Percentiles rank a stretch among this genome's conserved stretches.
Evolutionary conservation across 2,329 filamentous ascomycete genomes (phyloP).

Genomic region (Pestalotiopsis sp.): DNA sequence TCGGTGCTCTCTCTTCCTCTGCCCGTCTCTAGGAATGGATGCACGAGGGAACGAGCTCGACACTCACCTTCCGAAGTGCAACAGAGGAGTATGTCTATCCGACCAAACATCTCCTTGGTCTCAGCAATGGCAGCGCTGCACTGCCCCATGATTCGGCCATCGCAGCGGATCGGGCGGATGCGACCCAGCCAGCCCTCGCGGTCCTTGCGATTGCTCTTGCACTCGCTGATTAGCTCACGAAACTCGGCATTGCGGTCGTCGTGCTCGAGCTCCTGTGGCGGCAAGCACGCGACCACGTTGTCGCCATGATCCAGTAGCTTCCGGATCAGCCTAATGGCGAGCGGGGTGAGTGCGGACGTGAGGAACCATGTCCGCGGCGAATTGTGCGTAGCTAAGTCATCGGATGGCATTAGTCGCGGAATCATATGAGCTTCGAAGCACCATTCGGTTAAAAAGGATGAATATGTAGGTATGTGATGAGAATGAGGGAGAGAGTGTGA

Average conservation of each 20-base stretch:
- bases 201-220: constrained; percentile 63
- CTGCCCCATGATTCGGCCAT: constrained; percentile 65
- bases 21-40: neutral
- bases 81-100: constrained; percentile 87
- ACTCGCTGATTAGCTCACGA: constrained; percentile 74
- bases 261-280: constrained; percentile 77
- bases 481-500: neutral
- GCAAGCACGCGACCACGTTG: constrained; percentile 82
- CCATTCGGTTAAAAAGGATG: constrained; percentile 19
- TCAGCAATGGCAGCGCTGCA: constrained; percentile 88
- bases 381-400: constrained; percentile 61
- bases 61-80: constrained; percentile 79
- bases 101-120: constrained; percentile 80
- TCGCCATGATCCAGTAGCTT: constrained; percentile 89
- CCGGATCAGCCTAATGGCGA: constrained; percentile 80
- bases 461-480: neutral
- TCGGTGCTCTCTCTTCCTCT: neutral
- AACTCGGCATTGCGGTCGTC: constrained; percentile 78
- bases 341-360: constrained; percentile 81
- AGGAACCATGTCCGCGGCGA: constrained; percentile 91
- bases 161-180: constrained; percentile 67
- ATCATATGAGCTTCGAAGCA: constrained; percentile 18
- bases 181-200: constrained; percentile 81
- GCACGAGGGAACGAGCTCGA: neutral
- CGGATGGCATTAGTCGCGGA: constrained; percentile 32